These are phyloP conservation scores for Porphyrellus cyaneotinctus DNA, from an alignment of 768 basidiomycete genomes.

Conservation along the genomic window DNA sequence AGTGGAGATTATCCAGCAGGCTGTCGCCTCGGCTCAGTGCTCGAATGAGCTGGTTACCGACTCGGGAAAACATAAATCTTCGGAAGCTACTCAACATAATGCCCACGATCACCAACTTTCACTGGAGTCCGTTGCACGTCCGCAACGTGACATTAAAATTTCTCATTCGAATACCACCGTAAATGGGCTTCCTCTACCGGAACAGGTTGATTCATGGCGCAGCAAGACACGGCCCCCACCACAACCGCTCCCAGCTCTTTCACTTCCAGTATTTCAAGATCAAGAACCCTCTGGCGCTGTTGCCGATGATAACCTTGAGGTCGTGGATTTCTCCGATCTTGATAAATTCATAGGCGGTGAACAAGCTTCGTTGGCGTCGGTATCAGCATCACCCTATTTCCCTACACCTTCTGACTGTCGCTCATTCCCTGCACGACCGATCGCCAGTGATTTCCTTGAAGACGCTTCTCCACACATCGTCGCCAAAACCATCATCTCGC, in stretches of 20 bases:
- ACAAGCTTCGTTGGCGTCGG: conserved; percentile 5
- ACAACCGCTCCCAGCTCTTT: conserved; percentile 30
- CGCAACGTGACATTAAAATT: conserved; percentile 14
- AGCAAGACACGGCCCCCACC: conserved; percentile 36
- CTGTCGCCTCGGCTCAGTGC: conserved; percentile 30
- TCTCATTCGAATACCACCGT: conserved; percentile 5
- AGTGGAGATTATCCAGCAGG: conserved; percentile 45
- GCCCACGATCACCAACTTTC: conserved; percentile 35
- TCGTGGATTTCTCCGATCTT: conserved; percentile 79
- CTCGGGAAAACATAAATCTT: conserved; percentile 3
- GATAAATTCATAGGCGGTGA: conserved; percentile 58
- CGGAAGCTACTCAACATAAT: conserved; percentile 5
- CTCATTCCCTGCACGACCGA: conserved; percentile 42
- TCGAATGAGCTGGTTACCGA: conserved; percentile 3
- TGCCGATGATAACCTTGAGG: conserved; percentile 62
- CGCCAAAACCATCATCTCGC: conserved; percentile 34
- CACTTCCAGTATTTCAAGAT: conserved; percentile 33
- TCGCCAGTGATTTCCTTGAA: conserved; percentile 74
- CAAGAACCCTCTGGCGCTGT: conserved; percentile 38
- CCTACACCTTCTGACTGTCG: conserved; percentile 16
- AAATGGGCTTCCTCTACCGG: conserved; percentile 28
- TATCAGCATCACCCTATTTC: conserved; percentile 17
- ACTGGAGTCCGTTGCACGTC: conserved; percentile 25
- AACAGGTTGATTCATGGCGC: conserved; percentile 65
- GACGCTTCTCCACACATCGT: conserved; percentile 36